phyloP scores from a whole-genome alignment of 768 basidiomycete species.

The Mycena galopus region DNA sequence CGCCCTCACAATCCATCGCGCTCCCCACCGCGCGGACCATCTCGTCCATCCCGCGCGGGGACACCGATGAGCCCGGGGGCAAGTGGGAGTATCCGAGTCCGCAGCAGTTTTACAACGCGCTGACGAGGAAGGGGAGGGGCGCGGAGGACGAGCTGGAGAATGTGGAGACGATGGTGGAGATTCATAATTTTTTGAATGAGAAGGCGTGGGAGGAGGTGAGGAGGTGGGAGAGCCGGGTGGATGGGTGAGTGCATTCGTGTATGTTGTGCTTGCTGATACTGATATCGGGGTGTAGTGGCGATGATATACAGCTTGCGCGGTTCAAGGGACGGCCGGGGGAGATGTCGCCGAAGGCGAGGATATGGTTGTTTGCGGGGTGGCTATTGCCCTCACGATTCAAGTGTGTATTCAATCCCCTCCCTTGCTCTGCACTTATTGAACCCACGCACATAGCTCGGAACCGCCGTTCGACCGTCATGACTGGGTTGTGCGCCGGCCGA shows the following conservation, averaged over 20 bases:
- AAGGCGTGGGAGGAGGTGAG: conserved; percentile 95
- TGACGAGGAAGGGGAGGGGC: conserved; percentile 97
- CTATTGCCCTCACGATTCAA: conserved; percentile 91
- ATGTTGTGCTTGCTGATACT: background rate
- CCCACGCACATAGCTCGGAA: conserved; percentile 68
- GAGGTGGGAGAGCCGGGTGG: conserved; percentile 86
- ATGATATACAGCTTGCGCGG: conserved; percentile 80
- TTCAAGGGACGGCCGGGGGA: conserved; percentile 94
- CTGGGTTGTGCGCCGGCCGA: conserved; percentile 91
- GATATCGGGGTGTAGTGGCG: conserved; percentile 58
- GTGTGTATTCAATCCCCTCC: conserved; percentile 59
- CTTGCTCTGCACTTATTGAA: background rate
- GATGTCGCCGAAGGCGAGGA: conserved; percentile 92
- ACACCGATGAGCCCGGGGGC: conserved; percentile 52
- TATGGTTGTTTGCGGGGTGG: conserved; percentile 90
- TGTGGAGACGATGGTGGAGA: conserved; percentile 96
- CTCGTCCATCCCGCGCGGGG: conserved; percentile 92
- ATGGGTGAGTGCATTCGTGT: conserved; percentile 61
- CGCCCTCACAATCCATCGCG: conserved; percentile 65
- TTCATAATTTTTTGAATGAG: conserved; percentile 98
- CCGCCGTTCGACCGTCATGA: conserved; percentile 99
- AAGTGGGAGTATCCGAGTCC: conserved; percentile 98
- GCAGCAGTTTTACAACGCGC: conserved; percentile 98
- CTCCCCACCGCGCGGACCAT: conserved; percentile 82
- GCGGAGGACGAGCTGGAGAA: conserved; percentile 88